phyloP scores from a whole-genome alignment of 169 alveolate species.

The Cryptosporidium sp. region DNA sequence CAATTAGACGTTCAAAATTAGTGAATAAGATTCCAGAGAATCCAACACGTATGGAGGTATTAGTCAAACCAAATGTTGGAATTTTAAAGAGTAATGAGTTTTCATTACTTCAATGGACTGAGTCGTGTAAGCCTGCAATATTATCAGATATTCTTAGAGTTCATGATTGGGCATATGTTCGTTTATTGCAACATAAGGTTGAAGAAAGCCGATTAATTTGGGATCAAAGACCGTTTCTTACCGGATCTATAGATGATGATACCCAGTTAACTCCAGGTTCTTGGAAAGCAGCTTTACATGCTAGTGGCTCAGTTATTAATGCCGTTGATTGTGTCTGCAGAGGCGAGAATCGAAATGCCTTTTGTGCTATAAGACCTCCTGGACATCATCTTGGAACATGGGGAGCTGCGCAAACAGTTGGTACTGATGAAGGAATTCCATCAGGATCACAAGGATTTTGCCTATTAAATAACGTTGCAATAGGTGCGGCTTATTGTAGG shows the following conservation, averaged over 20 bases:
- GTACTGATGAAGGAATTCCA: conserved; percentile 78
- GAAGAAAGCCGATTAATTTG: conserved; percentile 79
- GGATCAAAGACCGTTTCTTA: conserved; percentile 80
- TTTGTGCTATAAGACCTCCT: conserved; percentile 96
- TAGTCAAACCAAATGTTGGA: conserved; percentile 87
- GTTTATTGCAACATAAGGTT: conserved; percentile 79
- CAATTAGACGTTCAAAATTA: conserved; percentile 85
- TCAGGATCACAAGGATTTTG: conserved; percentile 98
- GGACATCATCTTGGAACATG: conserved; percentile 98
- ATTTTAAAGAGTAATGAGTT: conserved; percentile 85
- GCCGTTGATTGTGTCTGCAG: conserved; percentile 92
- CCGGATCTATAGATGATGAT: conserved; percentile 88
- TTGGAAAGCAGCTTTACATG: conserved; percentile 91
- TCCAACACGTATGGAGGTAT: conserved; percentile 91
- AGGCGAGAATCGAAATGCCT: conserved; percentile 86
- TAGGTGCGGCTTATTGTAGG: conserved; percentile 97
- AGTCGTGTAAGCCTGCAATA: conserved; percentile 86
- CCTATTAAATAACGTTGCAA: conserved; percentile 96
- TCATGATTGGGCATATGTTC: conserved; percentile 94
- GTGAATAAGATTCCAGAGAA: conserved; percentile 89
- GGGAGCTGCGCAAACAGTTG: conserved; percentile 90
- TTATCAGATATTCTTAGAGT: conserved; percentile 94
- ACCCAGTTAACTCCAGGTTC: conserved; percentile 91
- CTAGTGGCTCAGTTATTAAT: conserved; percentile 93
- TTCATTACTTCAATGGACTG: conserved; percentile 83